phyloP scores from a whole-genome alignment of 2,329 filamentous ascomycete genomes.

The Aspergillus hortae region DNA sequence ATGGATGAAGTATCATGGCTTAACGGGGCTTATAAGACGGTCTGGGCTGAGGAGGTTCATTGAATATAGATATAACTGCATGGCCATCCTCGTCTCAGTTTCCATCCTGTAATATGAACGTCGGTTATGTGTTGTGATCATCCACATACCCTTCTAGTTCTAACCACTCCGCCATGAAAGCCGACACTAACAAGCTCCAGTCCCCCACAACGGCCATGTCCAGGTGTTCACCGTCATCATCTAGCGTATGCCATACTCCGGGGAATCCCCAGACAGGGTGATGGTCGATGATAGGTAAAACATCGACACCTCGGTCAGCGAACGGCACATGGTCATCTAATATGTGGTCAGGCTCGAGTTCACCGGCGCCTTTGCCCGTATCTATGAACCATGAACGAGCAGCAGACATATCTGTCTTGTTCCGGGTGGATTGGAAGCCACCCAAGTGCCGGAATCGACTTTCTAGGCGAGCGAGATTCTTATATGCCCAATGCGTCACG shows the following conservation, averaged over 20 bases:
- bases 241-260: slow-evolving; percentile 75
- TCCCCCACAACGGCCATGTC: slow-evolving; percentile 76
- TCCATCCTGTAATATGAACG: too few relatives aligned
- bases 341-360: slow-evolving; percentile 43
- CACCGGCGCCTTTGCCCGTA: slow-evolving; percentile 47
- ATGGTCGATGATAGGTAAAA: slow-evolving; percentile 81
- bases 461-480: slow-evolving; percentile 69
- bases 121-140: not conserved
- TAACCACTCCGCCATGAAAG: slow-evolving; percentile 88
- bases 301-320: slow-evolving; percentile 75
- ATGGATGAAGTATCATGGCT: too few relatives aligned
- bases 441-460: slow-evolving; percentile 56
- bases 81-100: too few relatives aligned
- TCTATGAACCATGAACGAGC: slow-evolving; percentile 62
- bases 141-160: slow-evolving; percentile 62
- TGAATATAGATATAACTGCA: too few relatives aligned
- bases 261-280: slow-evolving; percentile 61
- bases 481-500: slow-evolving; percentile 89
- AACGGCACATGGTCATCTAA: slow-evolving; percentile 91
- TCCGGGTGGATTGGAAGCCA: too few relatives aligned
- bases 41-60: too few relatives aligned
- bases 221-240: slow-evolving; percentile 79
- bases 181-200: slow-evolving; percentile 79
- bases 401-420: too few relatives aligned
- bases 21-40: too few relatives aligned